Percentiles rank a stretch among this genome's conserved stretches.
Conservation (phyloP, 2,329 filamentous ascomycete species). For the Calonectria pseudoturangicola region DNA sequence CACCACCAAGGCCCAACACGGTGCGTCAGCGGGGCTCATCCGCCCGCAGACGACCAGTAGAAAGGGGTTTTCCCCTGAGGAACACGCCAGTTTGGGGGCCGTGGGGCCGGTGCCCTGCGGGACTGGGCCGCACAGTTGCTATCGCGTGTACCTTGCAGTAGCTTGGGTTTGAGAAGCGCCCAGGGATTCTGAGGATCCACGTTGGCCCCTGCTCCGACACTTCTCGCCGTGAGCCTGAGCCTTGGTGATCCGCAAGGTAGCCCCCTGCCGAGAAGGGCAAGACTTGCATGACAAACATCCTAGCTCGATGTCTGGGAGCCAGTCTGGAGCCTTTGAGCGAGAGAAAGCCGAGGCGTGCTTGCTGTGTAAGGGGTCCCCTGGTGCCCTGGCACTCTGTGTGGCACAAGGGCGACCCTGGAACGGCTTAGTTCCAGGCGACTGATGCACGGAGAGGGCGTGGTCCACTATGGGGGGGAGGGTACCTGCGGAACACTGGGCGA, state of each 20-base stretch:
- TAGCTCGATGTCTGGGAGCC: conserved; percentile 48
- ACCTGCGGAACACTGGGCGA: conserved; percentile 41
- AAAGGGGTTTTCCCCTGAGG: conserved; percentile 41
- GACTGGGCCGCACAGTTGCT: conserved; percentile 36
- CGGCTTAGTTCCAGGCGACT: conserved; percentile 24
- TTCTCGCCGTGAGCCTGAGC: conserved; percentile 54
- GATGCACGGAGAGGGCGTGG: conserved; percentile 27
- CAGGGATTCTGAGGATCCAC: conserved; percentile 33
- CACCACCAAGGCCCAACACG: conserved; percentile 24
- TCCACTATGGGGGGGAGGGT: conserved; percentile 24
- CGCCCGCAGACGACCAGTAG: conserved; percentile 29
- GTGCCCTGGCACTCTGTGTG: conserved; percentile 23
- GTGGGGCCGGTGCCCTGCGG: conserved; percentile 33
- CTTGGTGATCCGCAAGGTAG: conserved; percentile 47
- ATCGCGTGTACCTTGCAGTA: conserved; percentile 56
- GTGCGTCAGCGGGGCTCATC: conserved; percentile 33
- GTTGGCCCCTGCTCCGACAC: conserved; percentile 40
- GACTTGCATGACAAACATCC: conserved; percentile 53
- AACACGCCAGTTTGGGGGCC: conserved; percentile 49
- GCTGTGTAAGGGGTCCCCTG: conserved; percentile 20
- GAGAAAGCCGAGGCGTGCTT: conserved; percentile 25
- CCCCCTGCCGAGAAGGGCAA: conserved; percentile 47
- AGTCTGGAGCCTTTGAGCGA: conserved; percentile 30
- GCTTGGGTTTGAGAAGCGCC: conserved; percentile 38
- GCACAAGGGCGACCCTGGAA: conserved; percentile 35